These are phyloP conservation scores for Saccharomycopsis amapae DNA, from an alignment of 805 yeast genomes.

Conservation along the genomic window DNA sequence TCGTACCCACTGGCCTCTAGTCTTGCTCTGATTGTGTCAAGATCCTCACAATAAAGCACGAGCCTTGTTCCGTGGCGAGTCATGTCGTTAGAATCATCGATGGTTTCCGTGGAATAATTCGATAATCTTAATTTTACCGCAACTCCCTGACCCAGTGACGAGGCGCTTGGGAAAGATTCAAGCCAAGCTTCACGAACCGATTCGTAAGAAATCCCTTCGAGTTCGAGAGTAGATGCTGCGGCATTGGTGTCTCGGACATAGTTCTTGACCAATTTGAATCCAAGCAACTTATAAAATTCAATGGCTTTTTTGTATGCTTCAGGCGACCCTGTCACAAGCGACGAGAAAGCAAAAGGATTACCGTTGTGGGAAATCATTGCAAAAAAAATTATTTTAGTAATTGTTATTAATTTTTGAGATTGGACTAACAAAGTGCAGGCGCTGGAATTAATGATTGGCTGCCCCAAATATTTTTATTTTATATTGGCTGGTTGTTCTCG, in stretches of 20 bases:
- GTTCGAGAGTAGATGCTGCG: slow-evolving; percentile 31
- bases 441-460: no score
- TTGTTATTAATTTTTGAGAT: no score
- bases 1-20: slow-evolving; percentile 6
- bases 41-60: slow-evolving; percentile 28
- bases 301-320: slow-evolving; percentile 40
- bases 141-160: slow-evolving; percentile 1
- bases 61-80: slow-evolving; percentile 13
- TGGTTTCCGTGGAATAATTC: slow-evolving; percentile 5
- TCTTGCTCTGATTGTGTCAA: slow-evolving; percentile 23
- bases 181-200: slow-evolving; percentile 69
- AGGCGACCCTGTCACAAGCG: slow-evolving; percentile 51
- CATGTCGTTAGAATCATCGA: slow-evolving; percentile 8
- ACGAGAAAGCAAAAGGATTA: slow-evolving; percentile 42
- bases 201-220: slow-evolving; percentile 54
- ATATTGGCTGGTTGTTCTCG: no score
- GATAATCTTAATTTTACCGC: slow-evolving; percentile 16
- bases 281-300: slow-evolving; percentile 52
- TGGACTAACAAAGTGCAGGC: no score
- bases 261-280: slow-evolving; percentile 53
- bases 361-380: no score
- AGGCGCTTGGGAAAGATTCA: slow-evolving; percentile 39
- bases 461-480: no score
- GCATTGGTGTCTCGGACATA: slow-evolving; percentile 43
- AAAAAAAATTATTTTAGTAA: no score